Percentiles rank a stretch among this genome's conserved stretches.
These are phyloP conservation scores for Populus ilicifolia DNA, from an alignment of 345 rosid species.

Conservation along the genomic window DNA sequence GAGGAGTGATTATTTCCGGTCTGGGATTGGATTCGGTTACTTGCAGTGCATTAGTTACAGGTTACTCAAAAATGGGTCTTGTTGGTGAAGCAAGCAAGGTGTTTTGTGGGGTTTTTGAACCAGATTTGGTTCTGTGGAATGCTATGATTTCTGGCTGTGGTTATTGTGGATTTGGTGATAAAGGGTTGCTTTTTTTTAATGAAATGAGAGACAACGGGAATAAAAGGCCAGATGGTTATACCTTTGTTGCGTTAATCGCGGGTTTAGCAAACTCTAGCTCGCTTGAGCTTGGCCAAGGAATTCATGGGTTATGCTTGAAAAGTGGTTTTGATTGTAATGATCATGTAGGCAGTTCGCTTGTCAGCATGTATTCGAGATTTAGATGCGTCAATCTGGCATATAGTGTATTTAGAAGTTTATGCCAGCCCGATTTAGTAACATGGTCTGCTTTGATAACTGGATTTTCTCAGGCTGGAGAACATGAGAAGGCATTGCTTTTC, in stretches of 20 bases:
- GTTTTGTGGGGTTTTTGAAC: constrained; percentile 42
- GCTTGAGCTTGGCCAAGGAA: constrained; percentile 43
- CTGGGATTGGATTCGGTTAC: constrained; percentile 48
- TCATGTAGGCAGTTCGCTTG: constrained; percentile 60
- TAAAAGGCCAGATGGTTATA: constrained; percentile 57
- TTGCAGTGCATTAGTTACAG: constrained; percentile 62
- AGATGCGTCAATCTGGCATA: constrained; percentile 50
- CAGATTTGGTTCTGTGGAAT: constrained; percentile 82
- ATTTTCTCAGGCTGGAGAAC: constrained; percentile 53
- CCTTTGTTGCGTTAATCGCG: constrained; percentile 55
- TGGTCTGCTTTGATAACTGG: constrained; percentile 76
- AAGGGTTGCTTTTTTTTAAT: constrained; percentile 51
- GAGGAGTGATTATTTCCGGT: constrained; percentile 51
- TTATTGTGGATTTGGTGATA: constrained; percentile 41
- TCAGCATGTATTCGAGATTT: constrained; percentile 71
- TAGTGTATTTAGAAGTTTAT: constrained; percentile 44
- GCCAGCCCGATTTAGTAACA: constrained; percentile 63
- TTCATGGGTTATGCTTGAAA: constrained; percentile 76
- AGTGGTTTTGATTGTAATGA: constrained; percentile 45
- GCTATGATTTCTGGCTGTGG: constrained; percentile 71
- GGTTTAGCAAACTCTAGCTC: constrained; percentile 46
- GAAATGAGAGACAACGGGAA: constrained; percentile 44
- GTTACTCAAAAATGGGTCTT: constrained; percentile 54
- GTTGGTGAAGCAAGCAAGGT: constrained; percentile 54
- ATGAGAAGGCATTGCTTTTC: constrained; percentile 43